Conservation (phyloP, 192 early-diverging fungal species). For the Geosiphon pyriformis region DNA sequence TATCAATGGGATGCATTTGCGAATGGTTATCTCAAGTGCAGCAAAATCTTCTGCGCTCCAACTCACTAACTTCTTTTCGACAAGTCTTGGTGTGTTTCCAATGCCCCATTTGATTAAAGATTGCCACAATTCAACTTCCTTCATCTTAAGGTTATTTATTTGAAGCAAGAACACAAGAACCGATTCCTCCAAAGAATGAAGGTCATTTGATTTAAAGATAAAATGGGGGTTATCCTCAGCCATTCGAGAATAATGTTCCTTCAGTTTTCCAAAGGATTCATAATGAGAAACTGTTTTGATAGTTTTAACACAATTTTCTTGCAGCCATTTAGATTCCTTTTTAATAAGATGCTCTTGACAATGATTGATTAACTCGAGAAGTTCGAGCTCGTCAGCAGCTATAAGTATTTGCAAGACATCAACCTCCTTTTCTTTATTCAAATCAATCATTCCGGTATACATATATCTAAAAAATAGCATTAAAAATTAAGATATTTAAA, state of each 20-base stretch:
- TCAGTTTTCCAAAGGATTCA: neutral
- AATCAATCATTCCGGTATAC: constrained; percentile 8
- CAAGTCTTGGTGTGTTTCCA: neutral
- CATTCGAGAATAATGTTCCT: neutral
- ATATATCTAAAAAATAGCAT: constrained; percentile 6
- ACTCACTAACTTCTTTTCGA: neutral
- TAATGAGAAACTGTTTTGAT: neutral
- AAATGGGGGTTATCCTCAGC: neutral
- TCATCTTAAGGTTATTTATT: constrained; percentile 4
- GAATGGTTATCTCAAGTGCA: neutral
- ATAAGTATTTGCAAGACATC: neutral
- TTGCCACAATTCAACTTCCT: constrained; percentile 20
- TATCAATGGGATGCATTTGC: constrained; percentile 13
- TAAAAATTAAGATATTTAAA: neutral
- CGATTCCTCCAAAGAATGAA: neutral
- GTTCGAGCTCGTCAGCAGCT: neutral
- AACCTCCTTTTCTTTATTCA: neutral
- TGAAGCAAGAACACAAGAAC: constrained; percentile 3
- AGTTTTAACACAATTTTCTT: neutral
- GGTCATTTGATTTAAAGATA: constrained; percentile 7
- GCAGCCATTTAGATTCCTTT: neutral
- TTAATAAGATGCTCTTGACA: constrained; percentile 7
- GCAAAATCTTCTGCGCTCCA: constrained; percentile 7
- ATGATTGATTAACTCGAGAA: constrained; percentile 1
- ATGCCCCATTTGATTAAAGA: constrained; percentile 18